A percentile compares a stretch with the other conserved stretches of the same genome.
Conservation (phyloP, 192 early-diverging fungal species). For the Dissophora globulifera region DNA sequence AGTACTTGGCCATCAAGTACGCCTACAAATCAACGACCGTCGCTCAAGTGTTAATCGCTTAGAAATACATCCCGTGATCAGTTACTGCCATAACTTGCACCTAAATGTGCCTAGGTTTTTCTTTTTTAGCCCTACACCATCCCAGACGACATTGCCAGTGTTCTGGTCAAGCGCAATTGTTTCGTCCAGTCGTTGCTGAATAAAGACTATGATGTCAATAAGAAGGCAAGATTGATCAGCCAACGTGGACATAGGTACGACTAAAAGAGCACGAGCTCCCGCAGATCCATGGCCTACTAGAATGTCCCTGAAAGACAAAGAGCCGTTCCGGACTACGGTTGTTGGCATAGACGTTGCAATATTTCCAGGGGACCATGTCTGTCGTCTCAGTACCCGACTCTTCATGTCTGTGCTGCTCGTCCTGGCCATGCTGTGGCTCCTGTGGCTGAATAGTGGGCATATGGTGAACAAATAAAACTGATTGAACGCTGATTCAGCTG, state of each 20-base stretch:
- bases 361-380: slow-evolving; percentile 44
- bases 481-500: no score
- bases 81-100: no score
- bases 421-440: not conserved
- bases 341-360: slow-evolving; percentile 54
- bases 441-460: not conserved
- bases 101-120: no score
- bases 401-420: not conserved
- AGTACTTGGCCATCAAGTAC: slow-evolving; percentile 35
- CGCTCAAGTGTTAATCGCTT: not conserved
- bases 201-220: slow-evolving; percentile 18
- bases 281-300: no score
- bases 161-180: slow-evolving; percentile 49
- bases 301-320: slow-evolving; percentile 41
- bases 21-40: slow-evolving; percentile 18
- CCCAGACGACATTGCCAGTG: slow-evolving; percentile 55
- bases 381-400: not conserved
- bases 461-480: no score
- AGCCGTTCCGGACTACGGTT: slow-evolving; percentile 43
- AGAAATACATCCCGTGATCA: no score
- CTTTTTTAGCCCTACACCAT: slow-evolving; percentile 52
- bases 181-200: slow-evolving; percentile 42
- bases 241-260: no score
- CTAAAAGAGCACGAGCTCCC: no score
- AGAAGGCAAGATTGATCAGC: not conserved